Evolutionary conservation across 441 rosid species (phyloP).

Genomic region (Hura crepitans): DNA sequence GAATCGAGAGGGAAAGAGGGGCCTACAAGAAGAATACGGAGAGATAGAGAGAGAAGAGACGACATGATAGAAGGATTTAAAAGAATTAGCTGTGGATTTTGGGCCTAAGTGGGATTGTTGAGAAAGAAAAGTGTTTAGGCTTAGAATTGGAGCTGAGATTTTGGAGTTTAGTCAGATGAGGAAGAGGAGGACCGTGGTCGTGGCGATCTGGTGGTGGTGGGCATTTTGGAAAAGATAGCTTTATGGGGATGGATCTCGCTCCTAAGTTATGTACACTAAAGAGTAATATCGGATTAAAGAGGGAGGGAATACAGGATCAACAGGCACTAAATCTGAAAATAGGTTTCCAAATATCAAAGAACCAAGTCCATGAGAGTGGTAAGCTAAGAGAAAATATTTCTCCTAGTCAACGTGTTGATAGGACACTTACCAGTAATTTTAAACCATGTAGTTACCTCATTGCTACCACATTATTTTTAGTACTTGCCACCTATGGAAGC

Average conservation of each 20-base stretch:
- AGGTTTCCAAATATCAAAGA: no score
- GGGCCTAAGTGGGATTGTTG: slow-evolving; percentile 42
- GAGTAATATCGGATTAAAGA: no score
- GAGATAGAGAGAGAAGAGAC: slow-evolving; percentile 54
- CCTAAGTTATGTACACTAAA: neutral
- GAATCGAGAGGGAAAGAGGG: slow-evolving; percentile 55
- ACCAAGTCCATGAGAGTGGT: no score
- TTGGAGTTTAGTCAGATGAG: slow-evolving; percentile 20
- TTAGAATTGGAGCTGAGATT: slow-evolving; percentile 37
- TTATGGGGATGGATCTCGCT: neutral
- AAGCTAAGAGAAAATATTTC: no score
- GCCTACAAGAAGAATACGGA: slow-evolving; percentile 76
- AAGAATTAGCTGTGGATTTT: slow-evolving; percentile 46
- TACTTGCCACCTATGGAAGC: no score
- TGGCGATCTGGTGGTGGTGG: slow-evolving; percentile 19
- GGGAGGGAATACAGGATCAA: neutral
- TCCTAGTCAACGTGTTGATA: no score
- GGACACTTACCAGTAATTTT: no score
- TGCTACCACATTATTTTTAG: no score
- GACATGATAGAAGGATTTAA: slow-evolving; percentile 38
- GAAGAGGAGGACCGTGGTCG: slow-evolving; percentile 28
- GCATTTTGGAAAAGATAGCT: slow-evolving; percentile 21
- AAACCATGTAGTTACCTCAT: no score
- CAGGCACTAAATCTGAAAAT: no score
- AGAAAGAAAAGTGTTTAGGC: slow-evolving; percentile 72